Percentiles rank a stretch among this genome's conserved stretches.
These are phyloP conservation scores for Silene uniflora DNA, from an alignment of 148 eudicot species.

Conservation along the genomic window DNA sequence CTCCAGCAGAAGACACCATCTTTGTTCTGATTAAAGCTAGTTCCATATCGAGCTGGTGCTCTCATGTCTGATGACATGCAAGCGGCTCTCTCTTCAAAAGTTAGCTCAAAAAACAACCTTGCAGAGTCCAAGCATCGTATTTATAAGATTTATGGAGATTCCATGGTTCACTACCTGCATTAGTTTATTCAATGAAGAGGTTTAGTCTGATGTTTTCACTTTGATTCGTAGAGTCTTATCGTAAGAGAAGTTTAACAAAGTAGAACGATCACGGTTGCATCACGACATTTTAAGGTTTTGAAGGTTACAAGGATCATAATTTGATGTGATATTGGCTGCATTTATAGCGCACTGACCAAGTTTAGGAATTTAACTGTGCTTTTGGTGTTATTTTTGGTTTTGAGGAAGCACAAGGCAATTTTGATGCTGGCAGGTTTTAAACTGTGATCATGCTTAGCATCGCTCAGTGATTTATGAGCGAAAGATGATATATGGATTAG, in stretches of 20 bases:
- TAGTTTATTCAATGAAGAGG: slow-evolving; percentile 13
- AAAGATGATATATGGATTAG: too few relatives aligned
- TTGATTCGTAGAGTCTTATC: neutral
- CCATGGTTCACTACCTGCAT: slow-evolving; percentile 82
- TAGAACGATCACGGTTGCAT: too few relatives aligned
- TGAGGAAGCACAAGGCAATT: too few relatives aligned
- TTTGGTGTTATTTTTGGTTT: neutral
- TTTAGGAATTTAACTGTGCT: too few relatives aligned
- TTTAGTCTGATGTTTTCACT: neutral
- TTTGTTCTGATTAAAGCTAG: slow-evolving; percentile 77
- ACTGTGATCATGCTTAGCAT: too few relatives aligned
- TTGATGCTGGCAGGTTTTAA: too few relatives aligned
- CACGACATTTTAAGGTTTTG: too few relatives aligned
- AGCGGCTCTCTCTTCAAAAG: slow-evolving; percentile 48
- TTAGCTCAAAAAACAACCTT: slow-evolving; percentile 62
- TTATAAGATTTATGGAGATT: slow-evolving; percentile 31
- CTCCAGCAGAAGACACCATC: slow-evolving; percentile 79
- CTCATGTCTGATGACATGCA: slow-evolving; percentile 55
- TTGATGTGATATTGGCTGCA: too few relatives aligned
- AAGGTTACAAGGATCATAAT: too few relatives aligned
- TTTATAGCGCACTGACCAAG: too few relatives aligned
- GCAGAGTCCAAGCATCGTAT: slow-evolving; percentile 50
- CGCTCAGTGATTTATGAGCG: too few relatives aligned
- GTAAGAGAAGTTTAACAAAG: too few relatives aligned
- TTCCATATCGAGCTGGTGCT: slow-evolving; percentile 74